phyloP scores from a whole-genome alignment of 164 flowering plant genomes.

The Kingdonia uniflora region DNA sequence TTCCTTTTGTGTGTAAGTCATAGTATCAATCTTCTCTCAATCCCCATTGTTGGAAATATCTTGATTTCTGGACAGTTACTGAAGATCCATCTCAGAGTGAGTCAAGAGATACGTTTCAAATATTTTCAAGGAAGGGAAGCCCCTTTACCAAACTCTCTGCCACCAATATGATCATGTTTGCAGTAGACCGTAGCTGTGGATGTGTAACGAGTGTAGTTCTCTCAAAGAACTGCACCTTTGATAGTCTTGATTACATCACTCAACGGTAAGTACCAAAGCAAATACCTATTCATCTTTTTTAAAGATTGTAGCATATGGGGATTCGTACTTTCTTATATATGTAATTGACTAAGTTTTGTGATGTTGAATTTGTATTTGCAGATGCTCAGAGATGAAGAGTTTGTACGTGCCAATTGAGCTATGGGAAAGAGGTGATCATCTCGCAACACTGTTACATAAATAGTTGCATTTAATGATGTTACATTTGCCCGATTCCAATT shows the following conservation, averaged over 20 bases:
- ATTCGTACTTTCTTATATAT: neutral
- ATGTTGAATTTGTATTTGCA: neutral
- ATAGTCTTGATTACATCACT: neutral
- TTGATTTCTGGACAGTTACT: neutral
- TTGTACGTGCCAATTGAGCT: neutral
- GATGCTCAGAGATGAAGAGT: neutral
- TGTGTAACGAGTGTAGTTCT: neutral
- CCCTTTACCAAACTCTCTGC: neutral
- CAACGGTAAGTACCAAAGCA: neutral
- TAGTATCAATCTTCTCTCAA: neutral
- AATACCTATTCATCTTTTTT: too few relatives aligned
- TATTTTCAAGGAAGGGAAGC: neutral
- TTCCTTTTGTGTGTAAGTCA: constrained; percentile 1
- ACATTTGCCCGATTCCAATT: neutral
- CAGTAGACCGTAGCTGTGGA: neutral
- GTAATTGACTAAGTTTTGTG: too few relatives aligned
- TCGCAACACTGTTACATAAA: neutral
- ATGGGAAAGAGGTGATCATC: neutral
- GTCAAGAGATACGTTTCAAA: too few relatives aligned
- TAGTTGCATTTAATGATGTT: neutral
- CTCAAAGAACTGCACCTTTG: neutral
- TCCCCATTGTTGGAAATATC: neutral
- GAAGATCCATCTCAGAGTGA: neutral
- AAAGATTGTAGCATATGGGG: neutral
- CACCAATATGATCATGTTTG: neutral